phyloP scores from a whole-genome alignment of 305 asterid species.

The Fraxinus xanthoxyloides region DNA sequence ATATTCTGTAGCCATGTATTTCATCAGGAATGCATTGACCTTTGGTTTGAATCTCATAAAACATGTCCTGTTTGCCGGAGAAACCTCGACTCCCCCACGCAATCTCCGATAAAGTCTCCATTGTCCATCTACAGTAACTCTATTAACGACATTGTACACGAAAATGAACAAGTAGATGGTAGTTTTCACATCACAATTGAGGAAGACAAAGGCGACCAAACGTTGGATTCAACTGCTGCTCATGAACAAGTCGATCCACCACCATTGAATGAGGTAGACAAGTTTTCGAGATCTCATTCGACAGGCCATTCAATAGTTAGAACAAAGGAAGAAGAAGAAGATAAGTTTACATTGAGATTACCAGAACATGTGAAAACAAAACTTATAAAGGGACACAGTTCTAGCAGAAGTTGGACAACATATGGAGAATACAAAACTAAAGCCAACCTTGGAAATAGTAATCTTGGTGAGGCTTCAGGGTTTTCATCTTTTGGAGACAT shows the following conservation, averaged over 20 bases:
- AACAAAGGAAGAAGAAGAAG: constrained; percentile 30
- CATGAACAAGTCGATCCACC: constrained; percentile 4
- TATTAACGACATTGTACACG: constrained; percentile 16
- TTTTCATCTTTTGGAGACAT: constrained; percentile 18
- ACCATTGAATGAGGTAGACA: constrained; percentile 14
- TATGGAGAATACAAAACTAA: constrained; percentile 51
- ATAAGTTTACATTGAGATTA: constrained; percentile 58
- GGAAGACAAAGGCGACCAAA: constrained; percentile 32
- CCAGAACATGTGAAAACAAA: constrained; percentile 62
- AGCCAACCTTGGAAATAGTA: constrained; percentile 19
- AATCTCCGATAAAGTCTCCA: constrained; percentile 41
- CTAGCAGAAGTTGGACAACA: constrained; percentile 61
- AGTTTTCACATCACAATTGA: constrained; percentile 41
- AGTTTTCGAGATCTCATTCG: constrained; percentile 62
- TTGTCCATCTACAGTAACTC: neutral
- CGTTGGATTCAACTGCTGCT: neutral
- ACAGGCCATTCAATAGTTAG: constrained; percentile 73
- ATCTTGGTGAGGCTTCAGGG: constrained; percentile 43
- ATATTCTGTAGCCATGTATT: constrained; percentile 76
- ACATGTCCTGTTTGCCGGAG: constrained; percentile 86
- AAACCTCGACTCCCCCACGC: constrained; percentile 36
- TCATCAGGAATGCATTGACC: constrained; percentile 84
- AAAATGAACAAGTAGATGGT: constrained; percentile 20
- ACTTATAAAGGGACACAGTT: constrained; percentile 51
- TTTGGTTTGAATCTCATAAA: constrained; percentile 76